Conservation (phyloP, 768 basidiomycete species). For the Russula griseocarnosa region DNA sequence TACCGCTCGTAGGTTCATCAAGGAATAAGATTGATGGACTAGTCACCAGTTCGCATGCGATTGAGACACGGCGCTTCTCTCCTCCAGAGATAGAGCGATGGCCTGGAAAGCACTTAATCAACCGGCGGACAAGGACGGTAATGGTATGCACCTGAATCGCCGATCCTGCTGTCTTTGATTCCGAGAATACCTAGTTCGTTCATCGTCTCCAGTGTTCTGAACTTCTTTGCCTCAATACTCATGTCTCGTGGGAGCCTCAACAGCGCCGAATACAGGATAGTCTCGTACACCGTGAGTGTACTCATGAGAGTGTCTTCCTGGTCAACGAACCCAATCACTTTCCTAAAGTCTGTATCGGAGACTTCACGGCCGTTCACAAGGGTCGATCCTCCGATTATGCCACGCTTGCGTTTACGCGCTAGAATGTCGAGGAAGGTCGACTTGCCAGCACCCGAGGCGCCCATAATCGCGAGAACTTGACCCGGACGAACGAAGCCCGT, state of each 20-base stretch:
- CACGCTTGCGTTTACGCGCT: conserved; percentile 84
- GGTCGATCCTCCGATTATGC: conserved; percentile 65
- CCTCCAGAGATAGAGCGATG: conserved; percentile 93
- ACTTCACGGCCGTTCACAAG: conserved; percentile 85
- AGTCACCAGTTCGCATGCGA: conserved; percentile 97
- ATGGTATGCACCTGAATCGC: conserved; percentile 65
- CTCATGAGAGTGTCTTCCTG: conserved; percentile 98
- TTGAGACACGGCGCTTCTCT: conserved; percentile 94
- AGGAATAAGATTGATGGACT: conserved; percentile 94
- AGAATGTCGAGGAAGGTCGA: conserved; percentile 96
- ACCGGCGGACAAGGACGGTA: not conserved
- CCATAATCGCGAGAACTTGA: conserved; percentile 93
- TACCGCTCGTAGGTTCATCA: conserved; percentile 95
- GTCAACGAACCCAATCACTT: conserved; percentile 92
- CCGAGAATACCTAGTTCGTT: conserved; percentile 90
- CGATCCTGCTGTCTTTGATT: conserved; percentile 87
- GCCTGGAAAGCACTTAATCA: conserved; percentile 42
- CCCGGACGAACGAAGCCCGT: conserved; percentile 84
- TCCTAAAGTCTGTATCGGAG: conserved; percentile 68
- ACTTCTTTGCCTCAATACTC: conserved; percentile 93
- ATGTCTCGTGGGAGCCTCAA: conserved; percentile 90
- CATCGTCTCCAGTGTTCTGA: conserved; percentile 91
- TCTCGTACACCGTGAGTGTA: conserved; percentile 97
- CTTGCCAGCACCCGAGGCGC: conserved; percentile 94
- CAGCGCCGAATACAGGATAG: conserved; percentile 88